Evolutionary conservation across 2,329 filamentous ascomycete species (phyloP), one percentile per base, ranked within the genome.

Genomic region (Cercospora beticola): DNA sequence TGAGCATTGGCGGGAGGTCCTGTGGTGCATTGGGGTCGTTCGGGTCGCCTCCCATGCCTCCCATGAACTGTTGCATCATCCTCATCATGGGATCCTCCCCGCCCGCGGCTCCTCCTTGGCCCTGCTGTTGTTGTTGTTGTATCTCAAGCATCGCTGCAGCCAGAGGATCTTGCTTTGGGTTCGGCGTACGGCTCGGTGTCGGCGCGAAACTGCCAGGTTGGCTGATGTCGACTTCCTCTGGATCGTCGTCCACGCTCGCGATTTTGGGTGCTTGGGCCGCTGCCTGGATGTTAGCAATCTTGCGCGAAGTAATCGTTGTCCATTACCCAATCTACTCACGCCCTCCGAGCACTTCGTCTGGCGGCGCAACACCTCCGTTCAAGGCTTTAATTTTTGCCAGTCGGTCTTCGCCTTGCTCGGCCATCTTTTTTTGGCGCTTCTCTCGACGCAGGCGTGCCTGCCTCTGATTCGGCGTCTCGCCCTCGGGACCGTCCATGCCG

Each of bases 371-470:
- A 36, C 76, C 76, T 65, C 77, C 89, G 66, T 89, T 89, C 28
- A 92, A 81, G 1, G 89, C 89, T 12, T 90, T 92, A 79, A 95
- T 95, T 79, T 87, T 90, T 75, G 91, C 89, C 70, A 95, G 81
- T 69, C 92, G 83, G 46, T 88, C 86, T 18, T 88, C 87, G 67
- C 90, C 92, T 68, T 90, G 89, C 61, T 89, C 88, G 75, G 86
- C 87, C 80, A 94, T 89, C 83, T 94, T 94, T 67, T 91, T 91
- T 78, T 93, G 90, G 60, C 92, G 87, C 46, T 91, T 88, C 79
- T 94, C 91, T 79, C 93, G 92, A 74, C 92, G 90, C 67, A 92
- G 84, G 58, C 91, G 88, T 43, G 90, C 89, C 80, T 92, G 89
- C 67, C 79, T 75, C 74, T 85, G 83, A 10, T 80, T 81, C 2